Evolutionary conservation across 345 rosid species (phyloP).

Genomic region (Isatis tinctoria): DNA sequence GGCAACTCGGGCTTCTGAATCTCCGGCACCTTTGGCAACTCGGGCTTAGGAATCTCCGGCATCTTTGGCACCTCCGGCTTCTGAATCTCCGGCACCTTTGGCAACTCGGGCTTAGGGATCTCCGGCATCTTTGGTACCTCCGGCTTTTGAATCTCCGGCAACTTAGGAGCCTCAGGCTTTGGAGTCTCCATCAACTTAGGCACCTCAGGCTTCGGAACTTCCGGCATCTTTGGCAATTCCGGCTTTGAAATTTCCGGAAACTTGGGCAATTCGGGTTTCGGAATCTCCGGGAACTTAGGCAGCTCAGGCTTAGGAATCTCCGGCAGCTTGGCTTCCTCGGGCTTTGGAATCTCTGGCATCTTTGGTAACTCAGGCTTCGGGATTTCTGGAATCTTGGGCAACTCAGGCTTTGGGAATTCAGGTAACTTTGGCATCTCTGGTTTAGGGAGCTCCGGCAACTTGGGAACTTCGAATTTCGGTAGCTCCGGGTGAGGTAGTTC

Average conservation of each 20-base stretch:
- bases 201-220: slow-evolving; percentile 18
- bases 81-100: slow-evolving; percentile 13
- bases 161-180: slow-evolving; percentile 1
- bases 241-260: neutral
- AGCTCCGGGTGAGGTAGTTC: slow-evolving; percentile 31
- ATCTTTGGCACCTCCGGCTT: slow-evolving; percentile 6
- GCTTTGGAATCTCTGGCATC: neutral
- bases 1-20: neutral
- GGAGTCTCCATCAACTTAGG: slow-evolving; percentile 6
- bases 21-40: neutral
- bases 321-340: slow-evolving; percentile 15
- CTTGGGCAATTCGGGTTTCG: neutral
- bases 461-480: slow-evolving; percentile 18
- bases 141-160: neutral
- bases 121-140: slow-evolving; percentile 5
- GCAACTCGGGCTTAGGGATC: neutral
- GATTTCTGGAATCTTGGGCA: slow-evolving; percentile 6
- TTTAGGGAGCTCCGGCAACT: slow-evolving; percentile 25
- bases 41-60: slow-evolving; percentile 3
- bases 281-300: slow-evolving; percentile 2
- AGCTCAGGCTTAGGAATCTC: slow-evolving; percentile 24
- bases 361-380: slow-evolving; percentile 16
- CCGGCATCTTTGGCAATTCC: neutral
- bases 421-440: slow-evolving; percentile 27
- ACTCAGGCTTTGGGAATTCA: slow-evolving; percentile 22